Evolutionary conservation across 768 basidiomycete species (phyloP).

Genomic region (Amanita pseudoporphyria): DNA sequence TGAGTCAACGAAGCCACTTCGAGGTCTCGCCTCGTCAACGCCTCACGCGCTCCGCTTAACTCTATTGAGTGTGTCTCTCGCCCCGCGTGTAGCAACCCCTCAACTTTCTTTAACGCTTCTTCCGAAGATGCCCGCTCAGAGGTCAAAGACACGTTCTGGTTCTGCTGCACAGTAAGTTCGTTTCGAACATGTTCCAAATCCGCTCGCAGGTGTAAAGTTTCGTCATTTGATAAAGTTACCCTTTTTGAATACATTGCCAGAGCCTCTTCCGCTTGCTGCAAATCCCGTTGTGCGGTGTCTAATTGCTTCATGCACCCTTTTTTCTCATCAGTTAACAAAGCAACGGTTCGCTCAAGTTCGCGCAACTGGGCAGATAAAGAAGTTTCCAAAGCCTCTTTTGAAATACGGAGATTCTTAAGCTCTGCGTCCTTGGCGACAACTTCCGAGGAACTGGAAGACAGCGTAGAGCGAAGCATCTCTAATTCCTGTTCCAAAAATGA

Average conservation of each 20-base stretch:
- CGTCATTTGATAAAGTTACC: neutral
- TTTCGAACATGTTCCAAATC: neutral
- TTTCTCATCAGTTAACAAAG: neutral
- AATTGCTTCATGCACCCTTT: neutral
- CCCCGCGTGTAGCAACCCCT: neutral
- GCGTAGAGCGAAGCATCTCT: slow-evolving; percentile 12
- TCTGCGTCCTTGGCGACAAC: slow-evolving; percentile 4
- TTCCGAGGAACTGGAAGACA: slow-evolving; percentile 7
- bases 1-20: slow-evolving; percentile 3
- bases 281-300: neutral
- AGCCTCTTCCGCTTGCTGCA: neutral
- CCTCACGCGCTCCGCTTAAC: neutral
- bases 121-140: neutral
- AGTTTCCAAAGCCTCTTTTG: slow-evolving; percentile 12
- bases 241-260: neutral
- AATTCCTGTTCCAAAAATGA: slow-evolving; percentile 15
- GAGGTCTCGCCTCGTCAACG: neutral
- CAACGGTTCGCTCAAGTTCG: neutral
- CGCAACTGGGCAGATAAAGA: slow-evolving; percentile 8
- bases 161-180: neutral
- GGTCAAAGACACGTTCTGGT: neutral
- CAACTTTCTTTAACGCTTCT: too few species aligned
- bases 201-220: neutral
- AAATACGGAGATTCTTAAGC: slow-evolving; percentile 8
- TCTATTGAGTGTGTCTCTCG: neutral